Base-by-base conservation (phyloP, 441 rosid genomes). In the Melianthus villosus region DNA sequence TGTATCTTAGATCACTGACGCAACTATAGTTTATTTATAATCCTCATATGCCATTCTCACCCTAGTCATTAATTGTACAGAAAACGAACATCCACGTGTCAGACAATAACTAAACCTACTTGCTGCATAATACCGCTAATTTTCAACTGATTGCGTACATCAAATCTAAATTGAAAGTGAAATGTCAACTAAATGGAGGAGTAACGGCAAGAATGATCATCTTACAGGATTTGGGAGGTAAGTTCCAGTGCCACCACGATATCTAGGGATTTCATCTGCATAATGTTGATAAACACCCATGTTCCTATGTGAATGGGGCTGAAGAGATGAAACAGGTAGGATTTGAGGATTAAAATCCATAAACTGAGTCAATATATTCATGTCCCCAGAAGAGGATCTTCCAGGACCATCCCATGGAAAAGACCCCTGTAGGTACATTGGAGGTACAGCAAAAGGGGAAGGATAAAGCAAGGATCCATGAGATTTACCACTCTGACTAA, bases 191-290 rank as follows among this genome's bases (percentile, higher is more conserved):
- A 9, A 8, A 27, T n/a, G n/a, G n/a, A n/a, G 31, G 10, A 27
- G n/a, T 9, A 9, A 25, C 26, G 19, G 1, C 17, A 16, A 18
- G 42, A 27, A 4, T 25, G 34, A 17, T 25, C 28, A 45, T 13
- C 53, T 38, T 38, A 48, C 53, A 15, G 44, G 53, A 48, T 30
- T 48, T 8, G 53, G 44, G 30, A 48, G 39, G 12, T 38, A 48
- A 14, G 44, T 48, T 23, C 45, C 45, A n/a, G 38, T 30, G 5
- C 53, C 45, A 15, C 15, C 38, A 9, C 32, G 39, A 48, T 39
- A 48, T 30, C 31, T 22, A n/a, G 38, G 38, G 16, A 38, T 29
- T 10, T 38, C 45, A 8, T 48, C 38, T 22, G 12, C 31, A 27
- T 26, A 45, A 1, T 25, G 44, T 22, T 48, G 45, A 40, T 38